These are phyloP conservation scores for Tetrahymena elliotti DNA, from an alignment of 73 alveolate genomes.

Conservation along the genomic window DNA sequence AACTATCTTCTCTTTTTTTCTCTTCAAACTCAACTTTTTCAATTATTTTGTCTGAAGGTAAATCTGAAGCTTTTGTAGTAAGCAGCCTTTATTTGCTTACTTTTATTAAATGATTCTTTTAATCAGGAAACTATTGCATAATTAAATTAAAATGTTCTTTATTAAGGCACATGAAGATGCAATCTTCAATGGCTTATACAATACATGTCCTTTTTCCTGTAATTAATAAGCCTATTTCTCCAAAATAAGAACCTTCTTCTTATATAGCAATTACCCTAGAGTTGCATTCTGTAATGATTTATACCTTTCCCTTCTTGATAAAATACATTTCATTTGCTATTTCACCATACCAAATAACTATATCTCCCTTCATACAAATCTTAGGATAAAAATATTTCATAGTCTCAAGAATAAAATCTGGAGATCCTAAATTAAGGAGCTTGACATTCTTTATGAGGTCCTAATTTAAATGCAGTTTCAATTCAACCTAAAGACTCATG, in stretches of 20 bases:
- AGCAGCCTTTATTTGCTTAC: neutral
- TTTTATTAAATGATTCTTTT: neutral
- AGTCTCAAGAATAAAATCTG: neutral
- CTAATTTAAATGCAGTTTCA: neutral
- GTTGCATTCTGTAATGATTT: neutral
- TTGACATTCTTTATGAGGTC: neutral
- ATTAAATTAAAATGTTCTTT: neutral
- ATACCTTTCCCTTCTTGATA: neutral
- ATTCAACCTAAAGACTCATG: neutral
- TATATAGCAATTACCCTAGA: neutral
- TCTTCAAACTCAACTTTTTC: neutral
- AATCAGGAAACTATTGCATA: neutral
- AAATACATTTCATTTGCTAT: neutral
- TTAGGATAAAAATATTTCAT: neutral
- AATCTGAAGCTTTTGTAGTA: neutral
- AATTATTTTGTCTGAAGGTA: neutral
- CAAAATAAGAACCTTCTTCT: neutral
- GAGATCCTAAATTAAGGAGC: neutral
- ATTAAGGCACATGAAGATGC: neutral
- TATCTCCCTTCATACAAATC: neutral
- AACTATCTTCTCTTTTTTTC: neutral
- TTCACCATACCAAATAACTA: neutral
- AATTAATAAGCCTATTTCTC: neutral
- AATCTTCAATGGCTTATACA: neutral
- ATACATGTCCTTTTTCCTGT: neutral